phyloP scores from a whole-genome alignment of 2,329 filamentous ascomycete genomes.

The Huntiella abstrusa region DNA sequence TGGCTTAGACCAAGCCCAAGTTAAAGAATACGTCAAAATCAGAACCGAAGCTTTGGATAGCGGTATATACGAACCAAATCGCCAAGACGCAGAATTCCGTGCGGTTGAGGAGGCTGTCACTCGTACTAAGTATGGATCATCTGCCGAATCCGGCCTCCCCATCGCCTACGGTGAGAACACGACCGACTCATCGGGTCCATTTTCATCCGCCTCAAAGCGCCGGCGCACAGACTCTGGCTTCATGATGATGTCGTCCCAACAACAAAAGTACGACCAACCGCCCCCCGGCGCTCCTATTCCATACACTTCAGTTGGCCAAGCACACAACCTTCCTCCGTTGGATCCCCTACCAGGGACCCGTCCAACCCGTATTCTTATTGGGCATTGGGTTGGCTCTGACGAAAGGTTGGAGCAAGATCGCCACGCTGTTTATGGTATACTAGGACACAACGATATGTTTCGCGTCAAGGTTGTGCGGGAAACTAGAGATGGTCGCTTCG shows the following conservation, averaged over 20 bases:
- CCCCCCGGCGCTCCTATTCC: slow-evolving; percentile 3
- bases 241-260: neutral
- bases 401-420: slow-evolving; percentile 29
- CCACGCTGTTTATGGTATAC: slow-evolving; percentile 43
- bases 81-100: slow-evolving; percentile 20
- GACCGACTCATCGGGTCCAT: neutral
- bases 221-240: slow-evolving; percentile 12
- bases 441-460: slow-evolving; percentile 46
- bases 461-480: slow-evolving; percentile 41
- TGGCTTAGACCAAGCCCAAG: slow-evolving; percentile 33
- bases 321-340: slow-evolving; percentile 13
- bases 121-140: slow-evolving; percentile 25
- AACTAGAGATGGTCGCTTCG: slow-evolving; percentile 38
- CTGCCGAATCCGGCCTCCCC: slow-evolving; percentile 23
- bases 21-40: slow-evolving; percentile 45
- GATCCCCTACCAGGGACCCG: slow-evolving; percentile 32
- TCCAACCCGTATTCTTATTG: slow-evolving; percentile 38
- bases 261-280: neutral
- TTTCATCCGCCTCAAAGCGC: slow-evolving; percentile 3
- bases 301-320: slow-evolving; percentile 7
- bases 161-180: slow-evolving; percentile 30
- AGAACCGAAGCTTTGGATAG: slow-evolving; percentile 20
- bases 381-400: slow-evolving; percentile 38
- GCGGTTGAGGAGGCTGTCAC: slow-evolving; percentile 30
- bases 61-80: slow-evolving; percentile 22